These are phyloP conservation scores for Protomyces gravidus DNA, from an alignment of 1,139 yeast genomes.

Conservation along the genomic window DNA sequence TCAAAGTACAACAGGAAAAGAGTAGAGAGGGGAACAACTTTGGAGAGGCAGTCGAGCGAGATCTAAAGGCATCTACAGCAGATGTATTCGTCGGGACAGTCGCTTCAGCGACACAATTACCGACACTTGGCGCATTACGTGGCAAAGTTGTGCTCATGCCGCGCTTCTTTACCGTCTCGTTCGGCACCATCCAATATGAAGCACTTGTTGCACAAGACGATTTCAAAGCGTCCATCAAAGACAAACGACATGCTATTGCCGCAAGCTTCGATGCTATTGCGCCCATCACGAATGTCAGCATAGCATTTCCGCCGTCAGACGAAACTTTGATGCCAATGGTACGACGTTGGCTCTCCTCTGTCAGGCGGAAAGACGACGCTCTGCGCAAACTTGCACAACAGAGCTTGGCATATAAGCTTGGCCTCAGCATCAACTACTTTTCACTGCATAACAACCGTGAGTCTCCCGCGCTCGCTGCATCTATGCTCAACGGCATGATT, in stretches of 20 bases:
- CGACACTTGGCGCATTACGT: conserved; percentile 8
- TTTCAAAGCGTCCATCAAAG: not conserved
- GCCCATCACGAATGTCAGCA: not conserved
- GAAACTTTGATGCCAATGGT: not conserved
- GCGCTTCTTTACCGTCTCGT: conserved; percentile 3
- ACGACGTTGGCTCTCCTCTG: not conserved
- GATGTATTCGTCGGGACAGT: not conserved
- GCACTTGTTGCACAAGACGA: conserved; percentile 19
- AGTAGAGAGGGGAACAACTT: not conserved
- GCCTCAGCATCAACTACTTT: conserved; percentile 18
- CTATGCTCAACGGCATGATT: conserved; percentile 7
- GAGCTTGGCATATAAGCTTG: not conserved
- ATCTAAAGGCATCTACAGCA: not conserved
- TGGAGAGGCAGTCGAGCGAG: conserved; percentile 1
- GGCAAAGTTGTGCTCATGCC: conserved; percentile 17
- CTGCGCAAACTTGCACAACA: not conserved
- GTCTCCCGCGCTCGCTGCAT: conserved; percentile 19
- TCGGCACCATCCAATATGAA: conserved; percentile 18
- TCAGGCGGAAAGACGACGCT: not conserved
- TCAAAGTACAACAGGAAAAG: conserved; percentile 24
- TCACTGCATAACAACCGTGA: conserved; percentile 23
- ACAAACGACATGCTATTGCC: conserved; percentile 5
- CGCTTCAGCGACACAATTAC: not conserved
- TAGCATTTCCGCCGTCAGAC: not conserved
- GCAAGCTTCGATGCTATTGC: conserved; percentile 3